Evolutionary conservation across 805 yeast species (phyloP).

Genomic region (Lipomyces starkeyi): DNA sequence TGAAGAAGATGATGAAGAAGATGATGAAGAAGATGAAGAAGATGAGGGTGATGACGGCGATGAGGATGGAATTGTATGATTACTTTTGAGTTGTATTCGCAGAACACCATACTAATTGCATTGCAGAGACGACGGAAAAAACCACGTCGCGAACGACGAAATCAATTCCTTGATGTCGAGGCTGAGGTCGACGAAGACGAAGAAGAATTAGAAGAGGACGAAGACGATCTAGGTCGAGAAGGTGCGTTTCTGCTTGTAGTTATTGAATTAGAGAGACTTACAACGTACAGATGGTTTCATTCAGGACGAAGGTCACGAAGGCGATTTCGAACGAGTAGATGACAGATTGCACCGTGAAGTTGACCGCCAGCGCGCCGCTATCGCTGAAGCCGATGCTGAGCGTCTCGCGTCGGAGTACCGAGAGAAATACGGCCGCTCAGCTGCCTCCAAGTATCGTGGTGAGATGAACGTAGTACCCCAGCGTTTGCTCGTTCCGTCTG

Average conservation of each 20-base stretch:
- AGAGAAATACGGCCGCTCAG: constrained; percentile 87
- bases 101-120: neutral
- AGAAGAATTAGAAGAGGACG: constrained; percentile 91
- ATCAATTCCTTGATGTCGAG: constrained; percentile 95
- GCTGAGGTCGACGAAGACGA: constrained; percentile 99
- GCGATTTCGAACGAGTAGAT: constrained; percentile 55
- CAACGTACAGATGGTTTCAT: constrained; percentile 56
- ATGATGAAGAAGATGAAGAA: constrained; percentile 97
- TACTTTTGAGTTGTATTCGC: neutral
- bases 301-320: constrained; percentile 64
- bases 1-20: constrained; percentile 94
- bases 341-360: constrained; percentile 90
- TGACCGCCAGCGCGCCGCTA: constrained; percentile 84
- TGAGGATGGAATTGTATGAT: constrained; percentile 64
- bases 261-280: neutral
- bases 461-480: constrained; percentile 89
- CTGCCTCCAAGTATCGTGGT: constrained; percentile 81
- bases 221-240: constrained; percentile 86
- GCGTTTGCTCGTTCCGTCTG: constrained; percentile 89
- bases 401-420: constrained; percentile 88
- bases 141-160: constrained; percentile 58
- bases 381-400: constrained; percentile 94
- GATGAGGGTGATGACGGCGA: constrained; percentile 93
- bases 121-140: constrained; percentile 42
- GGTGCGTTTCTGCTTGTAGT: constrained; percentile 47